Percentiles rank a stretch among this genome's conserved stretches.
Evolutionary conservation across 371 early-diverging fungal genomes (phyloP).

Genomic region (Mucor circinelloides): DNA sequence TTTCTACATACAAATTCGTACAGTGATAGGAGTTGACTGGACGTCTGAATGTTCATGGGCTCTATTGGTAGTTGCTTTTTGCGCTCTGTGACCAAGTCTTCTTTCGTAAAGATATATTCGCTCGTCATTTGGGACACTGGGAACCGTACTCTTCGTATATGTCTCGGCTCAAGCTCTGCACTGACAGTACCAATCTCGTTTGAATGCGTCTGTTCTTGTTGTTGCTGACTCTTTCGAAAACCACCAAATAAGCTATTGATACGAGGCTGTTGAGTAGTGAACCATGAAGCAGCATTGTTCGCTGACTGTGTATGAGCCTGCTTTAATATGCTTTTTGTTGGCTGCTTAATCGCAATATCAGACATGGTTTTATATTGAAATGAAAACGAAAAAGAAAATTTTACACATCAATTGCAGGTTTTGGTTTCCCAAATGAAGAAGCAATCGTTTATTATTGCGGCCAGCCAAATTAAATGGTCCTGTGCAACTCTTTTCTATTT

Average conservation of each 20-base stretch:
- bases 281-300: constrained; percentile 15
- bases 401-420: background rate
- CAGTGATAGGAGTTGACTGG: constrained; percentile 28
- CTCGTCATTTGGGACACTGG: constrained; percentile 53
- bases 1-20: constrained; percentile 55
- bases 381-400: background rate
- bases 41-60: constrained; percentile 20
- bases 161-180: constrained; percentile 34
- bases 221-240: constrained; percentile 11
- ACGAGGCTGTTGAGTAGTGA: constrained; percentile 3
- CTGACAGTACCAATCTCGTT: background rate
- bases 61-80: constrained; percentile 1
- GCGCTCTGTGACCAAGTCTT: constrained; percentile 7
- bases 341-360: constrained; percentile 1
- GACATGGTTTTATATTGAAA: constrained; percentile 2
- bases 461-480: background rate
- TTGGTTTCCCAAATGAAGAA: background rate
- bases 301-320: background rate
- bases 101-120: constrained; percentile 46
- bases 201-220: background rate
- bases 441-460: background rate
- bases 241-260: constrained; percentile 7
- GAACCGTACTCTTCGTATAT: constrained; percentile 60
- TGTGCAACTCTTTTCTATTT: background rate
- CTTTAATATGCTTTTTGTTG: constrained; percentile 14